Evolutionary conservation across 2,329 filamentous ascomycete genomes (phyloP).

Genomic region (Phaeosphaeriaceae sp.): DNA sequence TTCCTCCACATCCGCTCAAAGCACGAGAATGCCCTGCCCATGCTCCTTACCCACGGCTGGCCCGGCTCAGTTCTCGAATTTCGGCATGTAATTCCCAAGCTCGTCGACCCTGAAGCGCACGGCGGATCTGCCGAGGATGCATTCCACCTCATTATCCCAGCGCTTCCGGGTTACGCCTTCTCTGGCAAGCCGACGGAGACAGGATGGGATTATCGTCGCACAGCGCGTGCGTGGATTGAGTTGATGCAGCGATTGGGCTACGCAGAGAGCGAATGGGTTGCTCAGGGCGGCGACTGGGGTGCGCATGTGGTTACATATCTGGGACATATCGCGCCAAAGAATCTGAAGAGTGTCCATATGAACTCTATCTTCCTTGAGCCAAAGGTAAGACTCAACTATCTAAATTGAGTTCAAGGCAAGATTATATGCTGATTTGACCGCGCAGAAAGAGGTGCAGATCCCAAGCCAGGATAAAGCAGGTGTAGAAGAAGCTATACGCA

Average conservation of each 20-base stretch:
- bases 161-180: constrained; percentile 61
- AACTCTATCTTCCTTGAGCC: constrained; percentile 17
- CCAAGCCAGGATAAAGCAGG: not conserved
- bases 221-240: constrained; percentile 68
- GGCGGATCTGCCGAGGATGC: constrained; percentile 16
- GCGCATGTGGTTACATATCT: constrained; percentile 5
- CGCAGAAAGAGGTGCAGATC: not conserved
- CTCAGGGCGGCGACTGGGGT: constrained; percentile 19
- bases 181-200: constrained; percentile 54
- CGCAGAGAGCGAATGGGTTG: constrained; percentile 49
- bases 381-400: constrained; percentile 5
- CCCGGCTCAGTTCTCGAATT: constrained; percentile 44
- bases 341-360: constrained; percentile 17
- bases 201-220: constrained; percentile 64
- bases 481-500: not conserved
- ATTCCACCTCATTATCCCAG: constrained; percentile 59
- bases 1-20: constrained; percentile 62
- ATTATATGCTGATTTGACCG: not conserved
- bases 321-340: constrained; percentile 16
- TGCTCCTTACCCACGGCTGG: constrained; percentile 71
- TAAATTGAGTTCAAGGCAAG: not conserved
- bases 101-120: constrained; percentile 34
- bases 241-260: constrained; percentile 73
- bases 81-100: constrained; percentile 36
- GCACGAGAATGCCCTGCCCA: constrained; percentile 60